These are phyloP conservation scores for Thuja plicata DNA, from an alignment of 83 land plant genomes.

Conservation along the genomic window DNA sequence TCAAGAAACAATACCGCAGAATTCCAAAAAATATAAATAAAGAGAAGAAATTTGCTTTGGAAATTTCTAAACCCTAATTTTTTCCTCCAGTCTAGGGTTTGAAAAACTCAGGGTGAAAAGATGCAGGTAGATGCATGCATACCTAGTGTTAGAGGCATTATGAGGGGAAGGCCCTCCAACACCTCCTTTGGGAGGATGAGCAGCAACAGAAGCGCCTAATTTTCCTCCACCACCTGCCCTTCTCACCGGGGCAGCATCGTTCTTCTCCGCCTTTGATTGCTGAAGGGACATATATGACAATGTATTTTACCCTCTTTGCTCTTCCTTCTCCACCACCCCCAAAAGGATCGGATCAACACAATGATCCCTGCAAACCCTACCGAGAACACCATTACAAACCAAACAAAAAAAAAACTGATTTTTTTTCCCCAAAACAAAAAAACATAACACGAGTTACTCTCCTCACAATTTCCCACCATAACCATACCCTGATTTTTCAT, in stretches of 20 bases:
- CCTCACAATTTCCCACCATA: background rate
- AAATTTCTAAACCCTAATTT: background rate
- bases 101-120: background rate
- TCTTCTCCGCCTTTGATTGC: constrained; percentile 14
- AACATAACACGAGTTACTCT: background rate
- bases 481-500: background rate
- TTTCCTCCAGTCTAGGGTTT: background rate
- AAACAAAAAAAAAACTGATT: background rate
- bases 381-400: background rate
- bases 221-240: constrained; percentile 7
- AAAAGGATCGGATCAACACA: constrained; percentile 8
- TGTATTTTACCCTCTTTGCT: constrained; percentile 2
- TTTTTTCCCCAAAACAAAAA: background rate
- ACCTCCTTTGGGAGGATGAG: constrained; percentile 6
- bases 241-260: background rate
- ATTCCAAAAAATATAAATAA: background rate
- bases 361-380: constrained; percentile 10
- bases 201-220: background rate
- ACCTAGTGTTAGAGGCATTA: constrained; percentile 6
- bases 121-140: background rate
- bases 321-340: background rate
- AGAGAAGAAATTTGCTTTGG: background rate
- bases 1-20: background rate
- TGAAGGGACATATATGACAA: constrained; percentile 10
- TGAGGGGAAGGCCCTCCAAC: constrained; percentile 13